Conservation (phyloP, 179 eudicot species). For the Spergularia azorica region DNA sequence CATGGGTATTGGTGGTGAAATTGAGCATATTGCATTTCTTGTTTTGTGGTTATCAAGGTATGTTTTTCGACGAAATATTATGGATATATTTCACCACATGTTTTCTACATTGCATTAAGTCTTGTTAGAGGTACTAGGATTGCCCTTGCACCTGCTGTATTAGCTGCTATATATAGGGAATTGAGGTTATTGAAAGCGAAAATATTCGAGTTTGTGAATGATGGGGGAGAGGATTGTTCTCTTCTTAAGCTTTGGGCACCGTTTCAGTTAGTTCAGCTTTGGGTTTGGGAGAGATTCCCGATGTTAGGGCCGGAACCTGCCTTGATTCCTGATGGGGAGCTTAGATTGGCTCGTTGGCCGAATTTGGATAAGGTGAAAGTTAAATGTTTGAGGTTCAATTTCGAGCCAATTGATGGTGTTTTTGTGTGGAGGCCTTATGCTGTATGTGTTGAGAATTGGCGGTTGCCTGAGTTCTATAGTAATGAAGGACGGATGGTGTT, state of each 20-base stretch:
- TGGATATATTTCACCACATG: neutral
- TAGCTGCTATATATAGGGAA: constrained; percentile 35
- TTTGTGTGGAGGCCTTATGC: constrained; percentile 45
- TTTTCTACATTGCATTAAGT: constrained; percentile 31
- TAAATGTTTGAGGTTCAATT: neutral
- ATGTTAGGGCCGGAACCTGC: constrained; percentile 17
- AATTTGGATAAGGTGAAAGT: neutral
- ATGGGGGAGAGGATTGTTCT: neutral
- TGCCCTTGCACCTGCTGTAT: constrained; percentile 40
- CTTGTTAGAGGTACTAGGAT: constrained; percentile 37
- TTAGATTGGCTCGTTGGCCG: constrained; percentile 14
- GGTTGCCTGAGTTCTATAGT: constrained; percentile 16
- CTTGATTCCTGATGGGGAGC: neutral
- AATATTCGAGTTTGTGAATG: neutral
- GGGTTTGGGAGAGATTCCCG: constrained; percentile 48
- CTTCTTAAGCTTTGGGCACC: constrained; percentile 8
- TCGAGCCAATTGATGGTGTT: neutral
- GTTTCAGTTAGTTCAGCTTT: constrained; percentile 36
- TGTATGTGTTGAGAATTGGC: constrained; percentile 3
- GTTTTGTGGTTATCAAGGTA: constrained; percentile 44
- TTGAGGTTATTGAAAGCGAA: constrained; percentile 30
- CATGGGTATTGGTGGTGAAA: constrained; percentile 27
- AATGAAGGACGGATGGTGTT: constrained; percentile 24
- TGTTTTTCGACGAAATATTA: constrained; percentile 28
- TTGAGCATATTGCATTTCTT: constrained; percentile 47